These are phyloP conservation scores for Kuraishia piskuri DNA, from an alignment of 805 yeast species.

Conservation along the genomic window DNA sequence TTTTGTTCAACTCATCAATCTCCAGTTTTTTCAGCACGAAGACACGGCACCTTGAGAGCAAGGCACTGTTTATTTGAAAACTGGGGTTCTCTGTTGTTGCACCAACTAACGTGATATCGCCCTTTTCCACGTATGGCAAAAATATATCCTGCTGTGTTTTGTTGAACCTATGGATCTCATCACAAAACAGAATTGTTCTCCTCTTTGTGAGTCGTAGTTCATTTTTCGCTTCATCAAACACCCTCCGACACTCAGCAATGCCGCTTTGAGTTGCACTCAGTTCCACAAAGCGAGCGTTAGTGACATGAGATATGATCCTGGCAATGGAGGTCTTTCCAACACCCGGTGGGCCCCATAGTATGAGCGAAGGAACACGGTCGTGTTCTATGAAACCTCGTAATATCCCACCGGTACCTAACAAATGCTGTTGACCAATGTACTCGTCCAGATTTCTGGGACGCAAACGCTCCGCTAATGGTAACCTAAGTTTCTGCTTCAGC, in stretches of 20 bases:
- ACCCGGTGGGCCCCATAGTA: constrained; percentile 95
- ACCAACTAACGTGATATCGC: constrained; percentile 75
- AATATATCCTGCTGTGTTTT: constrained; percentile 84
- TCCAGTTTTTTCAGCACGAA: constrained; percentile 55
- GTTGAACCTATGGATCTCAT: constrained; percentile 86
- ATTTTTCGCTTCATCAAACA: constrained; percentile 42
- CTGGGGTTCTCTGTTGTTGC: constrained; percentile 98
- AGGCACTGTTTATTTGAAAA: constrained; percentile 71
- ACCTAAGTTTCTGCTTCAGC: constrained; percentile 13
- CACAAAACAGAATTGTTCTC: constrained; percentile 71
- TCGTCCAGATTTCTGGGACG: constrained; percentile 67
- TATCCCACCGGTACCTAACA: constrained; percentile 59
- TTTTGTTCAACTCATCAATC: constrained; percentile 36
- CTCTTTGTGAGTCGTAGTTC: constrained; percentile 39
- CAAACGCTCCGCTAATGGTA: constrained; percentile 70
- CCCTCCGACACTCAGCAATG: constrained; percentile 52
- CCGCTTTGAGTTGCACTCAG: constrained; percentile 78
- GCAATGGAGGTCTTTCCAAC: constrained; percentile 84
- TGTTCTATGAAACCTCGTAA: constrained; percentile 54
- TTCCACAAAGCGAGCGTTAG: constrained; percentile 58
- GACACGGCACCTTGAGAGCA: constrained; percentile 76
- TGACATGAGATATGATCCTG: constrained; percentile 44
- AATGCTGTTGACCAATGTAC: constrained; percentile 80
- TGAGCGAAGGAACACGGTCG: constrained; percentile 75
- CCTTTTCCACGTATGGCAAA: constrained; percentile 76